These are phyloP conservation scores for Berberis thunbergii DNA, from an alignment of 164 flowering plant genomes.

Conservation along the genomic window DNA sequence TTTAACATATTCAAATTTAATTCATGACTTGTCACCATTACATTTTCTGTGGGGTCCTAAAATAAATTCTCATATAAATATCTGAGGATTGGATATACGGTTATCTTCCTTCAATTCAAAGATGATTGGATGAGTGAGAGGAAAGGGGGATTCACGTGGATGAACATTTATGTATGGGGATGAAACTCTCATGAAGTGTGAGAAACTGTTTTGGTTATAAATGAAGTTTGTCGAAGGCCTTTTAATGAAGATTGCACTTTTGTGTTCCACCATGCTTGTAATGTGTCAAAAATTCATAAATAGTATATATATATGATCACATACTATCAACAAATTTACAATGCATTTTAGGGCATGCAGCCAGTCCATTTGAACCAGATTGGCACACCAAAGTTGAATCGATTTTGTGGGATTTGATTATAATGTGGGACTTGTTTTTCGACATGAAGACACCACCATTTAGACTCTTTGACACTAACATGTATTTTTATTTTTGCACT, in stretches of 20 bases:
- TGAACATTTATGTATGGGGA: background rate
- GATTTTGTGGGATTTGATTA: too few species aligned
- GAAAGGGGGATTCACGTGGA: conserved; percentile 9
- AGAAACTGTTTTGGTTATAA: conserved; percentile 4
- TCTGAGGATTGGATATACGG: background rate
- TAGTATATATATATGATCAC: too few species aligned
- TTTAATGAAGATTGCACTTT: background rate
- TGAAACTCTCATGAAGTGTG: conserved; percentile 5
- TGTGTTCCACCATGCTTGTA: background rate
- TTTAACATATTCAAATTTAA: too few species aligned
- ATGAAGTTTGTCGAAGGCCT: conserved; percentile 3
- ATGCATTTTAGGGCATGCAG: too few species aligned
- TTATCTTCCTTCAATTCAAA: too few species aligned
- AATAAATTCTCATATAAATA: background rate
- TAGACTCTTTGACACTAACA: background rate
- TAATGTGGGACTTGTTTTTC: background rate
- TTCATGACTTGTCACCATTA: too few species aligned
- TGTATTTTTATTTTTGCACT: background rate
- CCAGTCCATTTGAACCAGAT: too few species aligned
- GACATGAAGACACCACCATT: background rate
- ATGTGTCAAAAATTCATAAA: too few species aligned
- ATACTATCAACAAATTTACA: too few species aligned
- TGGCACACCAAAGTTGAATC: too few species aligned
- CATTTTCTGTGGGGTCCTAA: background rate
- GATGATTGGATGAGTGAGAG: background rate